Evolutionary conservation across 331 rosid genomes (phyloP), one percentile per base, ranked within the genome.

Genomic region (Arachis monticola): DNA sequence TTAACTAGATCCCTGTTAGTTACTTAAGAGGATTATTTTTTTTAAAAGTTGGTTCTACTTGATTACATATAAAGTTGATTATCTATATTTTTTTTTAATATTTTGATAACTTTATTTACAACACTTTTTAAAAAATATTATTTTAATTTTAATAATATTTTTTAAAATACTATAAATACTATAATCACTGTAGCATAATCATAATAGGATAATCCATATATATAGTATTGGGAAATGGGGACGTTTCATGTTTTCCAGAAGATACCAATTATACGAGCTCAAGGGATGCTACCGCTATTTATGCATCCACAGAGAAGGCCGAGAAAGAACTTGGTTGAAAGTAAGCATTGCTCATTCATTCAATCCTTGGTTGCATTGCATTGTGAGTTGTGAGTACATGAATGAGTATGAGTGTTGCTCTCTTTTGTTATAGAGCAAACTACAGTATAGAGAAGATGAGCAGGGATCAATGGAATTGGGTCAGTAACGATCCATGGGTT

Each of bases 381-480:
- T 47, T 47, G 52, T 1, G 52, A 32, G 38, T 32, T 32, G 38
- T 3, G 3, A 47, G 12, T 47, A 8, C 52, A 47, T 47, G 3
- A 48, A 55, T n/a, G 31, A 13, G 60, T 55, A 32, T 32, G 3
- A 32, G n/a, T 7, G 38, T 32, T 32, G 38, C 3, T 2, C 3
- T 32, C 5, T 35, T 57, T 17, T 22, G 35, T 40, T 1, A 51
- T 86, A 92, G 97, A 89, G 90, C 95, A 5, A 90, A 88, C 71
- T 90, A 92, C 64, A 93, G 96, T 1, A 59, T 88, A n/a, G 89
- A 78, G 5, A 96, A 92, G 80, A 92, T 92, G 94, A 88, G 98
- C 84, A 84, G 96, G 62, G 98, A 92, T 79, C 95, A 90, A 64
- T 92, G 98, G 98, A 86, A 84, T 10, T 92, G 98, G 98, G 95